These are phyloP conservation scores for Arabidopsis thaliana DNA, from an alignment of 345 rosid species.

Conservation along the genomic window DNA sequence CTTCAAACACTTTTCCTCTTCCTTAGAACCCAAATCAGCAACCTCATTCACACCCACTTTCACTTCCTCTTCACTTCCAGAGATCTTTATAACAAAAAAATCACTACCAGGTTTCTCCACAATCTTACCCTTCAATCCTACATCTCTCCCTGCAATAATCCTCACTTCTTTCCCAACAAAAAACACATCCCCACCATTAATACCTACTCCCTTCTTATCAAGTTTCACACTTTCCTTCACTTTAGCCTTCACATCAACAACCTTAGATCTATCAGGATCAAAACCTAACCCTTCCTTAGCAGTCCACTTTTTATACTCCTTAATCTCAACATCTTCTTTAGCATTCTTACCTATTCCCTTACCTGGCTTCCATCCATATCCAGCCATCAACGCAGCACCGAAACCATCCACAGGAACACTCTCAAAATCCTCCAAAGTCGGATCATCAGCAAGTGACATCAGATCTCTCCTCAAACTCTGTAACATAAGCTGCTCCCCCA, in stretches of 20 bases:
- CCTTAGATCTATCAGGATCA: slow-evolving; percentile 32
- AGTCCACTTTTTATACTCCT: slow-evolving; percentile 59
- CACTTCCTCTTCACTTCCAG: slow-evolving; percentile 51
- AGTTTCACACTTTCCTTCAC: slow-evolving; percentile 10
- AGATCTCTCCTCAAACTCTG: slow-evolving; percentile 63
- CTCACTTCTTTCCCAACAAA: slow-evolving; percentile 67
- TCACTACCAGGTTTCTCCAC: slow-evolving; percentile 42
- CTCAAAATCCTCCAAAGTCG: slow-evolving; percentile 62
- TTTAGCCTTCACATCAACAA: slow-evolving; percentile 28
- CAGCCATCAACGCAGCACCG: slow-evolving; percentile 73
- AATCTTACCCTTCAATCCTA: slow-evolving; percentile 66
- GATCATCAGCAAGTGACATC: slow-evolving; percentile 67
- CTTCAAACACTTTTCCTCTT: slow-evolving; percentile 70
- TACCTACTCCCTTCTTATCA: slow-evolving; percentile 14
- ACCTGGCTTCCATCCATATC: slow-evolving; percentile 90
- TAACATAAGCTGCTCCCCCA: slow-evolving; percentile 50
- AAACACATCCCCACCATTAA: slow-evolving; percentile 43
- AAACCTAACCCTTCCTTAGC: slow-evolving; percentile 68
- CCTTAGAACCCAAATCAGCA: slow-evolving; percentile 68
- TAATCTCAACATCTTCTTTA: slow-evolving; percentile 70
- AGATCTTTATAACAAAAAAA: slow-evolving; percentile 55
- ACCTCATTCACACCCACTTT: slow-evolving; percentile 54
- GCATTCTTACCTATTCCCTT: slow-evolving; percentile 80
- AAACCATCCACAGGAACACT: slow-evolving; percentile 81
- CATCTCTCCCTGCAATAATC: slow-evolving; percentile 54